Base-by-base conservation (phyloP, 208 protist species). In the Vickermania ingenoplastis region DNA sequence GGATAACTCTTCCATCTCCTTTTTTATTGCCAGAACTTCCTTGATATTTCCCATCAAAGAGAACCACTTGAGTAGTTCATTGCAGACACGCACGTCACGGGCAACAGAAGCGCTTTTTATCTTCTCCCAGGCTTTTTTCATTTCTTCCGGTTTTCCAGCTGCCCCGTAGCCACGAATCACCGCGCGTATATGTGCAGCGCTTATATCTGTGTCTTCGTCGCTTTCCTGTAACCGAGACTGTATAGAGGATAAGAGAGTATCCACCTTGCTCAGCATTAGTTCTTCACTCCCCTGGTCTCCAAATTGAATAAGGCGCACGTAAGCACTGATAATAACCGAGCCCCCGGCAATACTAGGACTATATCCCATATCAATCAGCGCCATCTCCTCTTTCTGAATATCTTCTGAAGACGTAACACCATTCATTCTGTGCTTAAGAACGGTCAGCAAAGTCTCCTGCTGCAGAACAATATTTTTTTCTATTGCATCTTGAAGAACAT, bases 41-140 rank as follows among this genome's bases (percentile, higher is more conserved):
- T 91, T 91, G 0, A 96, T 50, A 57, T 94, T 96, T 67, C 81
- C 83, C 31, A 79, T 57, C 54, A 88, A 69, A 3, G 90, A 78
- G 64, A 90, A 91, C 86, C 90, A 96, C 51, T 79, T 74, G n/a
- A 96, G 64, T 84, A 96, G 88, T 64, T 96, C 90, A 60, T 94
- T 83, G 74, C 92, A 96, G 2, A 91, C 61, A 1, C 79, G 67
- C 57, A 87, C 75, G 49, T 96, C 85, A 51, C 76, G 80, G 22
- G 89, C 53, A 1, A 62, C 62, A 17, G 75, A 79, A 0, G 67
- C 64, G 0, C 73, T 65, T 1, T 77, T 69, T 21, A 96, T 63
- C 30, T 31, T 61, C 48, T 86, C 76, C 54, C 89, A 96, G 53
- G 66, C 78, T 22, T 57, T 36, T 26, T 82, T 79, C 84, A 96